Base-by-base conservation (phyloP, 768 basidiomycete genomes). In the Trametes elegans region DNA sequence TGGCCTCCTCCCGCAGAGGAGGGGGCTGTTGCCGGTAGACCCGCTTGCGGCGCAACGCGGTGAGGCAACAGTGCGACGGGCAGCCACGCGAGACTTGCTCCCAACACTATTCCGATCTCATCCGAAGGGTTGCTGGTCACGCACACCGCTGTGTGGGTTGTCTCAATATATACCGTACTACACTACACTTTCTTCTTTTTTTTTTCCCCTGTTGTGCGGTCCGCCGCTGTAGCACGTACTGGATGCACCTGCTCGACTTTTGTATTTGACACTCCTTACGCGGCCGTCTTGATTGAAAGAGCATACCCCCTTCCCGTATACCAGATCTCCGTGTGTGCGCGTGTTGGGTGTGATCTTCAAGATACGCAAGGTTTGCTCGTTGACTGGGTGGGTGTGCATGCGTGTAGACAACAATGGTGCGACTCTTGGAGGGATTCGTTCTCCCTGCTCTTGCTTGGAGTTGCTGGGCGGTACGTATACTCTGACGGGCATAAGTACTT, bases 191-290 rank as follows among this genome's bases (percentile, higher is more conserved):
- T n/a, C 14, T 42, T 42, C n/a, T 27, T 31, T 43, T 49, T 18
- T 19, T 40, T 50, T 14, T 36, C 11, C 29, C 46, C 46, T 49
- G 40, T n/a, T n/a, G n/a, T n/a, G n/a, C n/a, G n/a, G 13, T 39
- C 29, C 26, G 16, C n/a, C 32, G 41, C 50, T 53, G 52, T 53
- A 58, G 52, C 51, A 53, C 48, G 52, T 58, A 48, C 47, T 50
- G 52, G 57, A 53, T 58, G 52, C 57, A 49, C 52, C 31, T 52
- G 39, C 50, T 47, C 50, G 40, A 29, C 34, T 45, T 35, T 51
- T 58, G 57, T 58, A 58, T 48, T 53, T 54, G 52, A 58, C 48
- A 58, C 52, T 49, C 53, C 47, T 53, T 58, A 19, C 32, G 43
- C 36, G 24, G 18, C n/a, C 41, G 48, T 50, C 39, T 44, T 9